Percentiles rank a stretch among this genome's conserved stretches.
These are phyloP conservation scores for Acanthamoeba culbertsoni DNA, from an alignment of 208 protist genomes.

Conservation along the genomic window DNA sequence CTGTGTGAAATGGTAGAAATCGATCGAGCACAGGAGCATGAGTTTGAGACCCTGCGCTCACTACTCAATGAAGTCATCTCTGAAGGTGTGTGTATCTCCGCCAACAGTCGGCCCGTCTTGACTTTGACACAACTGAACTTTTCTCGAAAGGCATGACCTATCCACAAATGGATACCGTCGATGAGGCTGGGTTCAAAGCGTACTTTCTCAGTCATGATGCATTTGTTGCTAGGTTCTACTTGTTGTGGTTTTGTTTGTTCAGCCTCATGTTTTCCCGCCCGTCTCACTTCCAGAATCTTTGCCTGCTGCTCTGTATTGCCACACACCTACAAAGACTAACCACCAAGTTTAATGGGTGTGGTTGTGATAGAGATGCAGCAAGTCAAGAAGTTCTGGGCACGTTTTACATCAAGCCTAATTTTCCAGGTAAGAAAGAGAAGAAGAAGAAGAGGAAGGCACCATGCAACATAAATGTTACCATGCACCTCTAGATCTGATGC, in stretches of 20 bases:
- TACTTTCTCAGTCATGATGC: conserved; percentile 31
- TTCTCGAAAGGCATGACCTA: background rate
- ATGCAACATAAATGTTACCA: no score
- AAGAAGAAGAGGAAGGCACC: no score
- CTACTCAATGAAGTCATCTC: background rate
- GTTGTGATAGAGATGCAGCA: background rate
- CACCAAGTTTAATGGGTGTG: background rate
- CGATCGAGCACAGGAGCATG: background rate
- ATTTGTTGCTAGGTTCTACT: background rate
- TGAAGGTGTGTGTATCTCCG: background rate
- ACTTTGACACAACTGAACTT: background rate
- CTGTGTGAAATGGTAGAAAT: background rate
- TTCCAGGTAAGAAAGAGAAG: conserved; percentile 9
- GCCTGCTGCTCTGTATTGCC: no score
- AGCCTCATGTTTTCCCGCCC: no score
- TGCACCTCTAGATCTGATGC: background rate
- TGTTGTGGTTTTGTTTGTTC: background rate
- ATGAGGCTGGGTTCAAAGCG: background rate
- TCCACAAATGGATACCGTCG: background rate
- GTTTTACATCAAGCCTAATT: conserved; percentile 26
- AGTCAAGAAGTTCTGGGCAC: background rate
- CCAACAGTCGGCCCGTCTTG: background rate
- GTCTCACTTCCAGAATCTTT: no score
- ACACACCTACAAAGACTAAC: background rate
- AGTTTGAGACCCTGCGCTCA: background rate